Percentiles rank a stretch among this genome's conserved stretches.
phyloP scores from a whole-genome alignment of 805 yeast genomes.

The Nakazawaea siamensis region DNA sequence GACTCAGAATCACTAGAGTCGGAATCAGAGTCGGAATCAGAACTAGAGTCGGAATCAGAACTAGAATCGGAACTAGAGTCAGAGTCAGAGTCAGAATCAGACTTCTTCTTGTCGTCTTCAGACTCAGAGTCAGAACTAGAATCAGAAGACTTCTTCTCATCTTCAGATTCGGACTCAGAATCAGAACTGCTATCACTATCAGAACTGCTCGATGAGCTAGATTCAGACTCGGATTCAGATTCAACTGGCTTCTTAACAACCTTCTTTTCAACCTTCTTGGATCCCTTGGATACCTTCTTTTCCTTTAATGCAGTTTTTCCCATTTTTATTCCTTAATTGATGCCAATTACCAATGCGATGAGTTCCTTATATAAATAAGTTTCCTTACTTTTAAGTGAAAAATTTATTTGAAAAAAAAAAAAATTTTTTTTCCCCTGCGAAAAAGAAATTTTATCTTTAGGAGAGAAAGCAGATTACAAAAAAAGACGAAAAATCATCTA shows the following conservation, averaged over 20 bases:
- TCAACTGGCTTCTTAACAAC: constrained; percentile 13
- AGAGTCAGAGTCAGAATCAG: constrained; percentile 14
- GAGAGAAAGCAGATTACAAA: no score
- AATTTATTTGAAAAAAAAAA: no score
- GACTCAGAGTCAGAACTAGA: constrained; percentile 10
- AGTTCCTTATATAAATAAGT: background rate
- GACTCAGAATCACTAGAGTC: constrained; percentile 12
- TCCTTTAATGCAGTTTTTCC: constrained; percentile 21
- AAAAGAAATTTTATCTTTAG: no score
- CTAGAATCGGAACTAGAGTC: constrained; percentile 13
- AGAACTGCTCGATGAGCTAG: constrained; percentile 2
- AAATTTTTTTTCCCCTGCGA: background rate
- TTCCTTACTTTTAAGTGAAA: background rate
- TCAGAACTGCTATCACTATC: constrained; percentile 10
- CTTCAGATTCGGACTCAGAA: constrained; percentile 10
- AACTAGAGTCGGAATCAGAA: constrained; percentile 12
- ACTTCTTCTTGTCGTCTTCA: constrained; percentile 5
- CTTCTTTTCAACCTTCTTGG: constrained; percentile 16
- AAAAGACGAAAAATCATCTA: no score
- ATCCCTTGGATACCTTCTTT: constrained; percentile 14
- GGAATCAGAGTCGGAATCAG: constrained; percentile 13
- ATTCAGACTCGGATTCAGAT: background rate
- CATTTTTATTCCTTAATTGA: no score
- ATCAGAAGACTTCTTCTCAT: constrained; percentile 1
- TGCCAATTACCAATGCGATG: no score